Evolutionary conservation across 805 yeast genomes (phyloP).

Genomic region (Wickerhamiella cacticola): DNA sequence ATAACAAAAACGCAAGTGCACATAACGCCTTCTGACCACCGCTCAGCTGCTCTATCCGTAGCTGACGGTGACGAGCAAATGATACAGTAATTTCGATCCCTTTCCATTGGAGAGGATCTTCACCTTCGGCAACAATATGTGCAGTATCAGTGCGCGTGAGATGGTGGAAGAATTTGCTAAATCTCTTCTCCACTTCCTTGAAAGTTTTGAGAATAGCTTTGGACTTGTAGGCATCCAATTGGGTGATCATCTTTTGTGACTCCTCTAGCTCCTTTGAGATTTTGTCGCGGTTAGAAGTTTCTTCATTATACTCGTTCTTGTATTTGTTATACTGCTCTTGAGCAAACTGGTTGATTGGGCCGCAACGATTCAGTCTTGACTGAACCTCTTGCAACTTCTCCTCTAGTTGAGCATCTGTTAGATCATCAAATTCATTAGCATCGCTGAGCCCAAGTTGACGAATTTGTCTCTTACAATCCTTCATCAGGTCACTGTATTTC

Average conservation of each 20-base stretch:
- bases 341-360: conserved; percentile 5
- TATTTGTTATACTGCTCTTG: conserved; percentile 7
- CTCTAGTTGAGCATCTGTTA: conserved; percentile 2
- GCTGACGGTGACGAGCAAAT: conserved; percentile 82
- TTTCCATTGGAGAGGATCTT: conserved; percentile 16
- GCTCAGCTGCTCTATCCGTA: conserved; percentile 76
- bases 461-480: not conserved
- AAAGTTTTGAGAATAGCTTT: conserved; percentile 73
- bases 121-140: conserved; percentile 27
- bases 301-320: conserved; percentile 1
- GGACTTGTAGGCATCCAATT: conserved; percentile 65
- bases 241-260: conserved; percentile 44
- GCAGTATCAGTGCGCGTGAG: conserved; percentile 81
- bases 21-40: conserved; percentile 98
- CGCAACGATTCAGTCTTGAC: not conserved
- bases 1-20: conserved; percentile 85
- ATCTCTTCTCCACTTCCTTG: conserved; percentile 59
- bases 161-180: conserved; percentile 60
- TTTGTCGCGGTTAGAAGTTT: not conserved
- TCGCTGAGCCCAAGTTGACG: not conserved
- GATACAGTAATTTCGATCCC: conserved; percentile 41
- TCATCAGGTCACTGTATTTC: conserved; percentile 2
- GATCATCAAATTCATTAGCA: not conserved
- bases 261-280: conserved; percentile 1
- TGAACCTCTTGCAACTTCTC: not conserved